Conservation (phyloP, 2,329 filamentous ascomycete genomes). For the Sarocladium kiliense region DNA sequence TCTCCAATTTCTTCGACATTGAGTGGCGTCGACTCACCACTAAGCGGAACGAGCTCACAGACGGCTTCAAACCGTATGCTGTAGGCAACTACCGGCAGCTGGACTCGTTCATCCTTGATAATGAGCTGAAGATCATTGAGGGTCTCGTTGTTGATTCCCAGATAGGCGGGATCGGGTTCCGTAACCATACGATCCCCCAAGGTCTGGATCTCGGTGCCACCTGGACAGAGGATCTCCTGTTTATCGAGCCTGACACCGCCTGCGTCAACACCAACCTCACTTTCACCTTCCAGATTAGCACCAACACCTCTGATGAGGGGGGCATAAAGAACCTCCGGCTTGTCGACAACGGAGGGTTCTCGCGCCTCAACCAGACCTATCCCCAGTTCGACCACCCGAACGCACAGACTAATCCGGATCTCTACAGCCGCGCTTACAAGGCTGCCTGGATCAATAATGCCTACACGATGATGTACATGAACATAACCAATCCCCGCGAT, state of each 20-base stretch:
- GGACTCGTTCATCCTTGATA: constrained; percentile 25
- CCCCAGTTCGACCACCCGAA: background rate
- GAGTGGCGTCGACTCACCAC: constrained; percentile 23
- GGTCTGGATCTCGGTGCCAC: constrained; percentile 26
- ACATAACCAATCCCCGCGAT: background rate
- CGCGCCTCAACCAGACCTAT: constrained; percentile 29
- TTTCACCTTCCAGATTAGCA: constrained; percentile 37
- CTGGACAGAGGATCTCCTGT: constrained; percentile 44
- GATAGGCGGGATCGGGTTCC: constrained; percentile 36
- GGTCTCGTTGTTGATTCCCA: constrained; percentile 37
- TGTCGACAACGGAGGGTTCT: too few species aligned
- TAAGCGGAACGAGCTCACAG: constrained; percentile 15
- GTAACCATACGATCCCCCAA: constrained; percentile 37
- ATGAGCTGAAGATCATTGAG: constrained; percentile 30
- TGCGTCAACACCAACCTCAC: constrained; percentile 40
- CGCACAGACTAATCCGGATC: background rate
- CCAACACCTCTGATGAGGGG: too few species aligned
- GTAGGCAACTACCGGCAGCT: constrained; percentile 18
- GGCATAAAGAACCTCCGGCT: too few species aligned
- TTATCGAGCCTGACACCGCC: constrained; percentile 37
- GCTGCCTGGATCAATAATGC: background rate
- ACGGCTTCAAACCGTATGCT: constrained; percentile 25
- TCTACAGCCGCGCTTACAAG: background rate
- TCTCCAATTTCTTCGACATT: constrained; percentile 39
- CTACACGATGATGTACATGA: background rate